Evolutionary conservation across 2,329 filamentous ascomycete species (phyloP).

Genomic region (Elsinoe batatas): DNA sequence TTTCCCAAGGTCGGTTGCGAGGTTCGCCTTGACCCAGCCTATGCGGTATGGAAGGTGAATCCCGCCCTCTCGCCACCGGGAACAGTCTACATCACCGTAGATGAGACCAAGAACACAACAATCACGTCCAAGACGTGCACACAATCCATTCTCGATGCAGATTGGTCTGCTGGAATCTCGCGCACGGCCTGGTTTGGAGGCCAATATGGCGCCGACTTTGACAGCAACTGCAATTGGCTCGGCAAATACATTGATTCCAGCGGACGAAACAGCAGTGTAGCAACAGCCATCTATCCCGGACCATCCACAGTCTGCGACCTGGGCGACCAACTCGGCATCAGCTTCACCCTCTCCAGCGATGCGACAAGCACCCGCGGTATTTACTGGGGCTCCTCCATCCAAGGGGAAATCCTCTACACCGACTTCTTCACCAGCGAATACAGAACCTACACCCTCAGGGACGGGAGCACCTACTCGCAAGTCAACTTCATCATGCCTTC

Average conservation of each 20-base stretch:
- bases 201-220: background rate
- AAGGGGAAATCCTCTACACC: background rate
- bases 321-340: background rate
- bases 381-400: background rate
- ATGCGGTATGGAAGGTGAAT: background rate
- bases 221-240: background rate
- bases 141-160: background rate
- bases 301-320: background rate
- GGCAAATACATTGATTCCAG: background rate
- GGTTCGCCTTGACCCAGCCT: background rate
- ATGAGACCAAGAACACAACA: background rate
- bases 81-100: background rate
- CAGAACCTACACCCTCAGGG: background rate
- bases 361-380: background rate
- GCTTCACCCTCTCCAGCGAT: background rate
- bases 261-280: background rate
- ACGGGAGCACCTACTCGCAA: background rate
- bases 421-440: background rate
- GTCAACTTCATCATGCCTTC: slow-evolving; percentile 1
- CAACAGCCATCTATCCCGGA: background rate
- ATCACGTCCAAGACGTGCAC: background rate
- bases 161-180: background rate
- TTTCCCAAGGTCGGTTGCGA: background rate
- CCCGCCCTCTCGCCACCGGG: background rate
- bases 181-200: background rate